Percentiles rank a stretch among this genome's conserved stretches.
phyloP scores from a whole-genome alignment of 371 early-diverging fungal species.

The Mortierella sp. region DNA sequence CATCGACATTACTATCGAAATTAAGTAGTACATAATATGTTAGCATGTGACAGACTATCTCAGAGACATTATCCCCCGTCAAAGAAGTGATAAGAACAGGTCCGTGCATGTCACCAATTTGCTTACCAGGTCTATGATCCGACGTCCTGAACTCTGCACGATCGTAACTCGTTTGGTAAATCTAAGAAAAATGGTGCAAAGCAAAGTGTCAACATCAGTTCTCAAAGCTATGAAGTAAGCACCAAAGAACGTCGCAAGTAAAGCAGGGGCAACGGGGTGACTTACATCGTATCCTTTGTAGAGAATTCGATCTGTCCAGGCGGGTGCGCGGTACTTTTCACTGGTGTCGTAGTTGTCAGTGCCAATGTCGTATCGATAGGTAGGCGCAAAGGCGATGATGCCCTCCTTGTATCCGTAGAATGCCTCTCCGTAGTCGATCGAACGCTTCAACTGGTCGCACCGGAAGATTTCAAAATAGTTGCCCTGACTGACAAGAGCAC shows the following conservation, averaged over 20 bases:
- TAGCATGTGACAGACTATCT: not conserved
- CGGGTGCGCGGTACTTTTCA: conserved; percentile 87
- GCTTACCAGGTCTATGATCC: conserved; percentile 81
- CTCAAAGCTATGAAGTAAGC: not conserved
- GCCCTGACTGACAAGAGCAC: conserved; percentile 43
- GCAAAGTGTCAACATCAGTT: not conserved
- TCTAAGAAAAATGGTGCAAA: conserved; percentile 21
- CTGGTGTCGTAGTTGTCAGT: conserved; percentile 88
- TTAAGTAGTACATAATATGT: not conserved
- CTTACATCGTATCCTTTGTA: conserved; percentile 70
- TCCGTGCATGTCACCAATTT: not conserved
- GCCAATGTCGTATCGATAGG: conserved; percentile 94
- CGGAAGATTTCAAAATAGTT: conserved; percentile 50
- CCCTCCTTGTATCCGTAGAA: conserved; percentile 91
- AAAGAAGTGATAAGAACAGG: not conserved
- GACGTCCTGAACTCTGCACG: conserved; percentile 79
- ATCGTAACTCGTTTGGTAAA: conserved; percentile 65
- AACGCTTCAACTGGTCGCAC: conserved; percentile 74
- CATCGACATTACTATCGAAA: conserved; percentile 57
- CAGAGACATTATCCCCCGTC: not conserved
- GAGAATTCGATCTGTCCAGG: conserved; percentile 92
- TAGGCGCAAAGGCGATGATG: conserved; percentile 85
- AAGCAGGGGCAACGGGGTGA: conserved; percentile 20
- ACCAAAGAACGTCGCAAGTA: not conserved
- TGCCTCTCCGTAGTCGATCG: conserved; percentile 71